Base-by-base conservation (phyloP, 1,284 basidiomycete species). In the Kwoniella shivajii region DNA sequence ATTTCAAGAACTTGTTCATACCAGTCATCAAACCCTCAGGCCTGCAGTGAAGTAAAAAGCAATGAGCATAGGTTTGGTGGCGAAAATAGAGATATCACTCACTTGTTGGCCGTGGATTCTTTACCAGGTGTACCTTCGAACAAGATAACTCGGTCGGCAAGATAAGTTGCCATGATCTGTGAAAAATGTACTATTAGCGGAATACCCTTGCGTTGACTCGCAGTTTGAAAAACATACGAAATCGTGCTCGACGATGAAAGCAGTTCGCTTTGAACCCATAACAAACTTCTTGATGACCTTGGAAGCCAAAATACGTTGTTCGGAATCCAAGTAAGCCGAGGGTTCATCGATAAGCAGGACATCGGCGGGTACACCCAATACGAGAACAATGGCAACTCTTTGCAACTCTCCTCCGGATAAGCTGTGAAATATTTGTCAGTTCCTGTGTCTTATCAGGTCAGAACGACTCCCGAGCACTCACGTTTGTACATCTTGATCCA, bases 201-300 rank as follows among this genome's bases (percentile, higher is more conserved):
- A 31, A 18, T 7, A 31, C 22, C n/a, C n/a, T 18, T 29, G 36
- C 36, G 22, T 20, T 13, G 24, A 38, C 30, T 6, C 24, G 31
- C 26, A 36, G 38, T 36, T 22, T 38, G 26, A 24, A 33, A 26
- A 63, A 39, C 67, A 54, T 49, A 71, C 70, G 79, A 96, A 96
- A 81, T 97, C 93, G 85, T 96, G 93, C 83, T 96, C 93, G 71
- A 96, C 95, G 68, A 97, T 84, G 77, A 98, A 96, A 0, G 94
- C 94, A 0, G 93, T 96, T 80, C 94, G 92, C 83, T 96, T 95
- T 14, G 91, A 85, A 67, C 92, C 88, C 44, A 98, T 85, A 71
- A 97, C 89, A 78, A 94, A 96, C 56, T 92, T 86, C 80, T 98
- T 98, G 81, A 98, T 97, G 71, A 97, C 92, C 75, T 95, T 94